A percentile compares a stretch with the other conserved stretches of the same genome.
Evolutionary conservation across 2,329 filamentous ascomycete genomes (phyloP).

Genomic region (Tolypocladium amazonense): DNA sequence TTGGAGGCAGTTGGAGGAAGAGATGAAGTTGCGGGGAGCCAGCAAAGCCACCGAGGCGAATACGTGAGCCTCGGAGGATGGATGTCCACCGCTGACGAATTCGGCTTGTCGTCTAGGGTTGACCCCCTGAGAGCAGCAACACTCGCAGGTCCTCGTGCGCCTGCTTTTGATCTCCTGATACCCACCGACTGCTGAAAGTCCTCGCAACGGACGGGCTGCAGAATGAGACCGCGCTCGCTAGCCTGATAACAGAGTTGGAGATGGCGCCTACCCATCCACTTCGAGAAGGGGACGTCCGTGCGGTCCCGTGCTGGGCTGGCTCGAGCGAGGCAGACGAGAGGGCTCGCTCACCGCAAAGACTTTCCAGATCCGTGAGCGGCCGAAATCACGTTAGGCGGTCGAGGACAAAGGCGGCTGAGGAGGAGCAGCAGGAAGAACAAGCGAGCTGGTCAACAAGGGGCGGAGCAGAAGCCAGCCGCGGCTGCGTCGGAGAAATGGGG

Average conservation of each 20-base stretch:
- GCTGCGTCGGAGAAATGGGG: background rate
- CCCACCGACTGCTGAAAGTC: background rate
- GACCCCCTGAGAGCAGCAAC: background rate
- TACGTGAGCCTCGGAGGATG: background rate
- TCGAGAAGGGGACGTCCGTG: background rate
- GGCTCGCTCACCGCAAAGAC: background rate
- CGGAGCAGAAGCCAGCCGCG: background rate
- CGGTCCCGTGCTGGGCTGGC: background rate
- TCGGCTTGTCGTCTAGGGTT: background rate
- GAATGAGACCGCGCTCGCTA: background rate
- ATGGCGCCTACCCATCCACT: background rate
- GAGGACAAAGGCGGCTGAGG: background rate
- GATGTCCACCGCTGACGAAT: background rate
- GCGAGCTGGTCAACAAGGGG: background rate
- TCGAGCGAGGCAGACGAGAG: background rate
- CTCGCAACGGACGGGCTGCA: background rate
- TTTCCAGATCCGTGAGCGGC: background rate
- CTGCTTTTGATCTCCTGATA: background rate
- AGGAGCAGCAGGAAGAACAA: background rate
- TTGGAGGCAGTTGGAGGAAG: constrained; percentile 3
- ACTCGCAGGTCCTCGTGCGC: background rate
- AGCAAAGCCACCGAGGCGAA: background rate
- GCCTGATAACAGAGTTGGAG: background rate
- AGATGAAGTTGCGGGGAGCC: background rate
- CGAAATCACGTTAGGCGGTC: too few relatives aligned